phyloP scores from a whole-genome alignment of 768 basidiomycete species.

The Paxillus ammoniavirescens region DNA sequence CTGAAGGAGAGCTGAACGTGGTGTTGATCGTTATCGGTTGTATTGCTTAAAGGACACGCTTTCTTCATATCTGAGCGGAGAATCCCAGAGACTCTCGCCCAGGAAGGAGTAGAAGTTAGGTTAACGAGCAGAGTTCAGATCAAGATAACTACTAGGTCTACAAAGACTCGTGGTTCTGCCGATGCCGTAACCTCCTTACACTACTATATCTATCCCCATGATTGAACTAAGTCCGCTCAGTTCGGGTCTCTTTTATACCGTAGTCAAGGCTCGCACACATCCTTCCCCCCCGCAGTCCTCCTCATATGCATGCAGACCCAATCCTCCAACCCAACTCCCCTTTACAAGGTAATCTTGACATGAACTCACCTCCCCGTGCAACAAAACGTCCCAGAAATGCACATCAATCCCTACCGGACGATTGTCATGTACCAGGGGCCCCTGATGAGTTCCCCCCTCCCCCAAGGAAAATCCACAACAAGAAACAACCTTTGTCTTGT shows the following conservation, averaged over 20 bases:
- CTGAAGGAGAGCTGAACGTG: background rate
- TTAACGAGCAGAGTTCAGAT: slow-evolving; percentile 8
- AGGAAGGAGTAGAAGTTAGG: slow-evolving; percentile 3
- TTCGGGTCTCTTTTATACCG: slow-evolving; percentile 13
- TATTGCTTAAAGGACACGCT: background rate
- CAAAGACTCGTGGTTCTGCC: slow-evolving; percentile 10
- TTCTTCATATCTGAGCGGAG: slow-evolving; percentile 3
- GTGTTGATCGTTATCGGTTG: background rate
- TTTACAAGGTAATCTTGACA: slow-evolving; percentile 6
- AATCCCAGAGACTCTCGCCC: background rate
- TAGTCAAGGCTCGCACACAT: slow-evolving; percentile 5
- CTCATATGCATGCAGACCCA: slow-evolving; percentile 19
- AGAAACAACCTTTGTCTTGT: slow-evolving; percentile 53
- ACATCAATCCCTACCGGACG: slow-evolving; percentile 18
- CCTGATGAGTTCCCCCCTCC: slow-evolving; percentile 11
- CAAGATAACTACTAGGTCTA: slow-evolving; percentile 4
- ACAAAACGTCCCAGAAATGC: slow-evolving; percentile 48
- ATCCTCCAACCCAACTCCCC: slow-evolving; percentile 8
- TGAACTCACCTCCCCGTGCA: slow-evolving; percentile 30
- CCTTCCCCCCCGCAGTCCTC: slow-evolving; percentile 24
- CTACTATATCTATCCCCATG: slow-evolving; percentile 9
- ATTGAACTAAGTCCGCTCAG: slow-evolving; percentile 13
- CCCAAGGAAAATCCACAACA: slow-evolving; percentile 16
- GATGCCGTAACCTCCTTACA: slow-evolving; percentile 7
- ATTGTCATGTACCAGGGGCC: slow-evolving; percentile 12